phyloP scores from a whole-genome alignment of 345 rosid genomes.

The Populus pruinosa region DNA sequence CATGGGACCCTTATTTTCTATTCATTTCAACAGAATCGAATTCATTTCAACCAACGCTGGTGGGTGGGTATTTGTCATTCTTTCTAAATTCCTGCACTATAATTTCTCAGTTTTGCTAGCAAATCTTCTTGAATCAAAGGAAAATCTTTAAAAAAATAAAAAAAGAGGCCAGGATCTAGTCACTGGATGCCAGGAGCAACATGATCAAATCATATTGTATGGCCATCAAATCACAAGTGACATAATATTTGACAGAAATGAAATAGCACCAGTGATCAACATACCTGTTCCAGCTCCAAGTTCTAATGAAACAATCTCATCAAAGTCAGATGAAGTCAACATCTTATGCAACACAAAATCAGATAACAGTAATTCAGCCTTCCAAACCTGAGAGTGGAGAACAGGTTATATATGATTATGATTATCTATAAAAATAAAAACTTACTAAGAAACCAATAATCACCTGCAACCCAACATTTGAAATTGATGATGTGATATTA shows the following conservation, averaged over 20 bases:
- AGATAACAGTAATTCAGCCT: conserved; percentile 67
- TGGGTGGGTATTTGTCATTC: neutral
- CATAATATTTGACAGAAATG: neutral
- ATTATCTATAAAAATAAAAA: neutral
- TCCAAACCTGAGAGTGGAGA: conserved; percentile 69
- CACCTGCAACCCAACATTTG: conserved; percentile 80
- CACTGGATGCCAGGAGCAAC: neutral
- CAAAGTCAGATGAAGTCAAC: conserved; percentile 54
- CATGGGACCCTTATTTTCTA: neutral
- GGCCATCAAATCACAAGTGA: neutral
- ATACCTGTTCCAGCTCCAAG: conserved; percentile 96
- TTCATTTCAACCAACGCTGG: neutral
- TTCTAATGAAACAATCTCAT: conserved; percentile 50
- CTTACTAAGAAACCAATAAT: conserved; percentile 6
- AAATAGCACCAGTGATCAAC: neutral
- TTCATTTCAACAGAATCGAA: neutral
- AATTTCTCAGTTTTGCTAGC: neutral
- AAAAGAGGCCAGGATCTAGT: neutral
- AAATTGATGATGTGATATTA: conserved; percentile 70
- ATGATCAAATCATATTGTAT: neutral
- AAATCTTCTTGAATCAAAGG: too few species aligned
- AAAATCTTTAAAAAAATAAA: too few species aligned
- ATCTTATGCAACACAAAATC: conserved; percentile 77
- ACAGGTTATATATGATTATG: neutral
- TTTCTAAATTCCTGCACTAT: neutral